Conservation (phyloP, 176 grass and related monocot genomes). For the Bonia amplexicaulis region DNA sequence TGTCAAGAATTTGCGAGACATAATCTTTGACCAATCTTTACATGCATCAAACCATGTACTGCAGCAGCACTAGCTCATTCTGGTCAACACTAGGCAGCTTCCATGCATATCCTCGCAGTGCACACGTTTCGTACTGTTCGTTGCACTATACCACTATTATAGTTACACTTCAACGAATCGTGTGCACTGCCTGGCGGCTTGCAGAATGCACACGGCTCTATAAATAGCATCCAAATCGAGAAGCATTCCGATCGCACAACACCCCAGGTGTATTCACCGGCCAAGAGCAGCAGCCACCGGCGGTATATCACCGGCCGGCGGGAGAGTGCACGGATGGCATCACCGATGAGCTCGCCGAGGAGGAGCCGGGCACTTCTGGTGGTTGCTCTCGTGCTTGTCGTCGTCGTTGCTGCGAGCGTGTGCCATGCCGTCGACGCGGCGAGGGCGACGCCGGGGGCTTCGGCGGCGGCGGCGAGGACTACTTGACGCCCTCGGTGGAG, state of each 20-base stretch:
- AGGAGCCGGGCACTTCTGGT: background rate
- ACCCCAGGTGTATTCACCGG: background rate
- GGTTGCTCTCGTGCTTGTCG: background rate
- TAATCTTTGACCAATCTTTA: background rate
- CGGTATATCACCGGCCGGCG: background rate
- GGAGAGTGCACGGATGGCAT: background rate
- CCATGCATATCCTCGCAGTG: background rate
- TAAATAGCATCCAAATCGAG: background rate
- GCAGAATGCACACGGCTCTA: background rate
- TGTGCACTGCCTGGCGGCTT: too few relatives aligned
- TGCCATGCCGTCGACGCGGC: background rate
- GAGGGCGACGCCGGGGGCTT: background rate
- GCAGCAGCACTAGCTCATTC: background rate
- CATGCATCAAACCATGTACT: background rate
- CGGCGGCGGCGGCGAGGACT: background rate
- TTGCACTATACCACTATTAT: too few relatives aligned
- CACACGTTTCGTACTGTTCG: background rate
- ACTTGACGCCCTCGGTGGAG: constrained; percentile 4
- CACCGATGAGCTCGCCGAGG: background rate
- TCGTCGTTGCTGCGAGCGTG: background rate
- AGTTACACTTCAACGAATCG: too few relatives aligned
- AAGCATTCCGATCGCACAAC: too few relatives aligned
- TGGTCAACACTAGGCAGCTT: too few relatives aligned
- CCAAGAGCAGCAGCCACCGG: background rate
- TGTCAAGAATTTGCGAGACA: background rate